Evolutionary conservation across 352 stramenopile genomes (phyloP).

Genomic region (Phytophthora sp.): DNA sequence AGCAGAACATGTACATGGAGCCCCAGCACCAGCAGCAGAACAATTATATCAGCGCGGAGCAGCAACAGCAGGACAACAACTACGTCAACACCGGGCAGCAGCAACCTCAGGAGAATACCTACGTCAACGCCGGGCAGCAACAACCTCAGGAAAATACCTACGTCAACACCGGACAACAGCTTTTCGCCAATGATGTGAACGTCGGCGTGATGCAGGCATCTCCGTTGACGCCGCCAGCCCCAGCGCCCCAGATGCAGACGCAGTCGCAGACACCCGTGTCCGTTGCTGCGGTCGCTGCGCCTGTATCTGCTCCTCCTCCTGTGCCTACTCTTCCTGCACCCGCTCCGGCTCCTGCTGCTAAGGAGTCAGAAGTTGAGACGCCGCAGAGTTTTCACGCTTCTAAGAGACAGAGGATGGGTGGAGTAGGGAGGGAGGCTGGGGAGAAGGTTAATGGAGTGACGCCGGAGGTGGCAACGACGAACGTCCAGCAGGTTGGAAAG

Average conservation of each 20-base stretch:
- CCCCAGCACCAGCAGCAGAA: slow-evolving; percentile 10
- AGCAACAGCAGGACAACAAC: neutral
- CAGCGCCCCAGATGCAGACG: neutral
- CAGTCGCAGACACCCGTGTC: neutral
- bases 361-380: slow-evolving; percentile 12
- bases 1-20: slow-evolving; percentile 3
- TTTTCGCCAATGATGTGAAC: slow-evolving; percentile 21
- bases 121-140: neutral
- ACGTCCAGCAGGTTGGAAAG: slow-evolving; percentile 7
- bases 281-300: neutral
- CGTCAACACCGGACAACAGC: slow-evolving; percentile 13
- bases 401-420: slow-evolving; percentile 17
- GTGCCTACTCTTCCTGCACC: neutral
- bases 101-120: slow-evolving; percentile 10
- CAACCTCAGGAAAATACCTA: slow-evolving; percentile 1
- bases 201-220: slow-evolving; percentile 19
- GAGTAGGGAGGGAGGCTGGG: slow-evolving; percentile 2
- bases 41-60: slow-evolving; percentile 2
- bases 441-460: neutral
- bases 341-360: neutral
- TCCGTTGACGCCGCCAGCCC: slow-evolving; percentile 5
- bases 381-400: slow-evolving; percentile 7
- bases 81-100: slow-evolving; percentile 12
- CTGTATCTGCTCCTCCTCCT: neutral
- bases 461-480: neutral